Base-by-base conservation (phyloP, 108 stramenopile genomes). In the Cyclotella cryptica region DNA sequence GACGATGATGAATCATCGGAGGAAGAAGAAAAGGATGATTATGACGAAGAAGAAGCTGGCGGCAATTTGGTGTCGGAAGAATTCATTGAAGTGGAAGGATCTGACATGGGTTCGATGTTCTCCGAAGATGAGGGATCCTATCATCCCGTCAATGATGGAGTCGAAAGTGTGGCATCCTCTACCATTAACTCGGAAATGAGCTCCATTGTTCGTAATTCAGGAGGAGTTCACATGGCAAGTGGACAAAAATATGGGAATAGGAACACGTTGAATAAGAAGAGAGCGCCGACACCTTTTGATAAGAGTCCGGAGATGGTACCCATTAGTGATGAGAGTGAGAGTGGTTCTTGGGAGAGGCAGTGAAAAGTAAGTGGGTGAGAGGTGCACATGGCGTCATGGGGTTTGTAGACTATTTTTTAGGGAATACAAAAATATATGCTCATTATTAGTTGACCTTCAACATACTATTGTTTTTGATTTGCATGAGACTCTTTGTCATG, bases 81-180 rank as follows among this genome's bases (percentile, higher is more conserved):
- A n/a, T 49, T 19, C 13, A 46, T 47, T 29, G 62, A 51, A 49
- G 29, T 47, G 3, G 54, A 55, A 21, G 69, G 69, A 12, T 64
- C 72, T 14, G 72, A 64, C 58, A 60, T 58, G 54, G 70, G 62
- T 6, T 63, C 61, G 40, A 45, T 64, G 51, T 44, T 60, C 28
- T 74, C 72, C 44, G 54, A 58, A 58, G 74, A 74, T 42, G 66
- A 67, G 39, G 60, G 19, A 51, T 45, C 57, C 19, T 18, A 10
- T 18, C 41, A 24, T 41, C 10, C 3, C n/a, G 1, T 3, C 29
- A 66, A 47, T 28, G 29, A 47, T 66, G 65, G 45, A 24, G 43
- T 47, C 10, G 46, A 66, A 11, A 66, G 65, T 22, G 65, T 66
- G 14, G 65, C 19, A 18, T 47, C 65, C 19, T 69, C 68, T 24